phyloP scores from a whole-genome alignment of 2,329 filamentous ascomycete species.

The Endothia cerciana region DNA sequence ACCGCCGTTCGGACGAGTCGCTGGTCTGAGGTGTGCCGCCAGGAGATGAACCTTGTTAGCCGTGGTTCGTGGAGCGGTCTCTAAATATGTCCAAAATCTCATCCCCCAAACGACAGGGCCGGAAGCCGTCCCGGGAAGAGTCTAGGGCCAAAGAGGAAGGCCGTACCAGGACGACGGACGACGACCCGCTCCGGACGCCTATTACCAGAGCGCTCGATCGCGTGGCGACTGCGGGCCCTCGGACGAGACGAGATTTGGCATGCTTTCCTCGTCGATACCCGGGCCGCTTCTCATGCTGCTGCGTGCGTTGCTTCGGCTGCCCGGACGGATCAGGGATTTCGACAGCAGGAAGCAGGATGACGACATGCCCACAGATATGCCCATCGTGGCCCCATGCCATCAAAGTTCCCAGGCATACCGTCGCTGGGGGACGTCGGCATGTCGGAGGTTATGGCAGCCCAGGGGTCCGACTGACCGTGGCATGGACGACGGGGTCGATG shows the following conservation, averaged over 20 bases:
- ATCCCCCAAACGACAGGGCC: neutral
- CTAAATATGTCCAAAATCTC: neutral
- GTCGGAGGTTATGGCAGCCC: conserved; percentile 23
- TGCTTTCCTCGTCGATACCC: neutral
- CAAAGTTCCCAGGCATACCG: neutral
- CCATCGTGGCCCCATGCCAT: neutral
- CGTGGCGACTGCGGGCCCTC: neutral
- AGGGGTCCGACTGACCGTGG: conserved; percentile 3
- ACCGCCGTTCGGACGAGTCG: conserved; percentile 12
- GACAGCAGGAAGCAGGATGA: conserved; percentile 12
- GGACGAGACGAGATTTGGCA: neutral
- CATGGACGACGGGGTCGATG: conserved; percentile 1
- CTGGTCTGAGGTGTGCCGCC: neutral
- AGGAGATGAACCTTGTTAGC: no score
- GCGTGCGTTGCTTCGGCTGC: neutral
- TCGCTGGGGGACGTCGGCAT: conserved; percentile 20
- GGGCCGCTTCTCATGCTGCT: neutral
- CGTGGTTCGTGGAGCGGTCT: neutral
- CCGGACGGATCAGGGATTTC: neutral
- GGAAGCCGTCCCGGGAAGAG: conserved; percentile 7
- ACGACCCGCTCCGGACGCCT: conserved; percentile 10
- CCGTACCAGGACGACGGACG: conserved; percentile 16
- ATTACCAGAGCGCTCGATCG: conserved; percentile 15
- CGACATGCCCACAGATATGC: conserved; percentile 9
- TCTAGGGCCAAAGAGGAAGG: conserved; percentile 22